Percentiles rank a stretch among this genome's conserved stretches.
These are phyloP conservation scores for Chaetomium strumarium DNA, from an alignment of 2,329 filamentous ascomycete genomes.

Conservation along the genomic window DNA sequence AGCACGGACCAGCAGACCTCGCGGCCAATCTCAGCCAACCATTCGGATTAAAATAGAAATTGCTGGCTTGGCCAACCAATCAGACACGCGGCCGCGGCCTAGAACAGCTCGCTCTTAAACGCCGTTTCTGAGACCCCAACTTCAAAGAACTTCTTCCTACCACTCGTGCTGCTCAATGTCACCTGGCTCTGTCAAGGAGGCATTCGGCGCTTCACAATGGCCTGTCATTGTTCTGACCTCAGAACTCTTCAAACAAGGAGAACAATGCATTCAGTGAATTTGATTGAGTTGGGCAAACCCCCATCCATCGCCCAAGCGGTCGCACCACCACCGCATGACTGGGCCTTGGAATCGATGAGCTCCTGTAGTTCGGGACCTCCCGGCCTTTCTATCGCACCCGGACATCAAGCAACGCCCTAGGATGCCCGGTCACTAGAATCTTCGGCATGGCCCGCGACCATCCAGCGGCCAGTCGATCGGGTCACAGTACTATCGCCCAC, in stretches of 20 bases:
- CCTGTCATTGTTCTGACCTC: constrained; percentile 21
- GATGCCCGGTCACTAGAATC: neutral
- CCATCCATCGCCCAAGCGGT: neutral
- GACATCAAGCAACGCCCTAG: neutral
- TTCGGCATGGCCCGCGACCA: constrained; percentile 12
- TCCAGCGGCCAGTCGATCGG: constrained; percentile 13
- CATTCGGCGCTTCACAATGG: constrained; percentile 22
- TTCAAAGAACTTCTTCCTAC: constrained; percentile 10
- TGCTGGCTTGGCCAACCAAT: constrained; percentile 14
- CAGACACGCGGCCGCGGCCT: constrained; percentile 14
- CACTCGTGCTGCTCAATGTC: constrained; percentile 15
- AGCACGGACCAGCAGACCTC: constrained; percentile 7
- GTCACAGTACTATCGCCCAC: neutral
- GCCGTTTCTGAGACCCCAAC: constrained; percentile 1
- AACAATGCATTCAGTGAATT: constrained; percentile 7
- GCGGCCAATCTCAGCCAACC: constrained; percentile 12
- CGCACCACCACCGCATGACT: neutral
- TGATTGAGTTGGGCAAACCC: neutral
- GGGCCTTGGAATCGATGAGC: neutral
- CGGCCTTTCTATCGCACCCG: neutral
- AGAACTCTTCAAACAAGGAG: constrained; percentile 11
- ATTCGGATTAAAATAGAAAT: constrained; percentile 19
- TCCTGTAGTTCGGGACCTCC: neutral
- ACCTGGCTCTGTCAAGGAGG: constrained; percentile 5
- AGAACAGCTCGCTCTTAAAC: constrained; percentile 14